Percentiles rank a stretch among this genome's conserved stretches.
phyloP scores from a whole-genome alignment of 1,284 basidiomycete genomes.

The Cutaneotrichosporon arboriforme region DNA sequence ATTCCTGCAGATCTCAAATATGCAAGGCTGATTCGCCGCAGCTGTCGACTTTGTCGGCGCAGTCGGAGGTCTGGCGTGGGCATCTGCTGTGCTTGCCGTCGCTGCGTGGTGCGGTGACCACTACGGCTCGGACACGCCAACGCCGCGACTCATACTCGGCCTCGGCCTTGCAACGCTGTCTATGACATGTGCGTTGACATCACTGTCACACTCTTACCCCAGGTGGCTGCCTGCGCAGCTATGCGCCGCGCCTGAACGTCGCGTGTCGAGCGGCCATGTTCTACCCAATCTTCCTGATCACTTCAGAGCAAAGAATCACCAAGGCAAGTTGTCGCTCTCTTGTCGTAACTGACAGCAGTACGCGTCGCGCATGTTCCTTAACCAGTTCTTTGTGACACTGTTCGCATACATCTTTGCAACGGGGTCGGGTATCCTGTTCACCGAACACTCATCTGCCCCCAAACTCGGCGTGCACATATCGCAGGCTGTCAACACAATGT shows the following conservation, averaged over 20 bases:
- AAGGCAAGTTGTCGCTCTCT: conserved; percentile 19
- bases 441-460: conserved; percentile 25
- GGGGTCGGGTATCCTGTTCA: conserved; percentile 25
- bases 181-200: conserved; percentile 28
- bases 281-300: conserved; percentile 44
- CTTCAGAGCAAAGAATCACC: conserved; percentile 29
- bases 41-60: conserved; percentile 26
- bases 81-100: conserved; percentile 35
- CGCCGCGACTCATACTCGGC: conserved; percentile 32
- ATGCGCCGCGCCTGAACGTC: conserved; percentile 34
- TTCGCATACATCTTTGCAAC: conserved; percentile 41
- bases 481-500: conserved; percentile 19
- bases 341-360: background rate
- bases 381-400: conserved; percentile 40
- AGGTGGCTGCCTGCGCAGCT: conserved; percentile 43
- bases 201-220: background rate
- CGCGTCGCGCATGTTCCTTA: conserved; percentile 23
- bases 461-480: conserved; percentile 25
- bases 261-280: conserved; percentile 43
- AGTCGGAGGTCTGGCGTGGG: conserved; percentile 35
- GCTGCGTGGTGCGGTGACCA: conserved; percentile 30
- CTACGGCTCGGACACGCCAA: conserved; percentile 30
- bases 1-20: background rate
- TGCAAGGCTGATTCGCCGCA: background rate
- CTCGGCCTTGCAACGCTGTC: conserved; percentile 38